Evolutionary conservation across 129 eudicot genomes (phyloP).

Genomic region (Logfia minima): DNA sequence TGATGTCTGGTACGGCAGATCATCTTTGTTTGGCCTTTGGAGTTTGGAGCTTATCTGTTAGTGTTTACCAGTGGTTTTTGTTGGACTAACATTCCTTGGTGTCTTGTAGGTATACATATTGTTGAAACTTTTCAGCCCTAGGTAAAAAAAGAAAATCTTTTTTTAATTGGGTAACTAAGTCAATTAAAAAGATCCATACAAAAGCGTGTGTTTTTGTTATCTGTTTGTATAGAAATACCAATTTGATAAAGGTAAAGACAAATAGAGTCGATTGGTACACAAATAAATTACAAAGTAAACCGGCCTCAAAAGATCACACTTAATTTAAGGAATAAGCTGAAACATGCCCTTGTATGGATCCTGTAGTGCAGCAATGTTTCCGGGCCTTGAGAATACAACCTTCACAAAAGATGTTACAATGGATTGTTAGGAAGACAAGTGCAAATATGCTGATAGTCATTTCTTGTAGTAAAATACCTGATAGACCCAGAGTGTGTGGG

Average conservation of each 20-base stretch:
- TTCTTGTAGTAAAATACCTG: conserved; percentile 49
- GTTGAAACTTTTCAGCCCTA: too few relatives aligned
- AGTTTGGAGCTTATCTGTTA: background rate
- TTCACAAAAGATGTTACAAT: conserved; percentile 18
- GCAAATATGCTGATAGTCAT: background rate
- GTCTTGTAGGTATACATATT: too few relatives aligned
- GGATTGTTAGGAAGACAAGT: background rate
- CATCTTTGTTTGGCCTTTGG: background rate
- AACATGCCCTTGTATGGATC: conserved; percentile 46
- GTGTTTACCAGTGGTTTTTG: too few relatives aligned
- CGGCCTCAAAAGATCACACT: background rate
- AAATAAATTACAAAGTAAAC: background rate
- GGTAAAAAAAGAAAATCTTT: too few relatives aligned
- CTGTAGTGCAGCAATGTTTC: conserved; percentile 55
- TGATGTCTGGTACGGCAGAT: too few relatives aligned
- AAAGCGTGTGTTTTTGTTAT: background rate
- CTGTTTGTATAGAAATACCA: background rate
- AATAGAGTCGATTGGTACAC: background rate
- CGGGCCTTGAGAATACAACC: conserved; percentile 86
- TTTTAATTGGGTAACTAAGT: too few relatives aligned
- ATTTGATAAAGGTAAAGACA: background rate
- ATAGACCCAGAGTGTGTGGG: conserved; percentile 64
- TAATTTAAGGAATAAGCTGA: conserved; percentile 34
- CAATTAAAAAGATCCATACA: too few relatives aligned
- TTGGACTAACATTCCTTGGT: too few relatives aligned